Evolutionary conservation across 164 flowering plant species (phyloP).

Genomic region (Annona cherimola): DNA sequence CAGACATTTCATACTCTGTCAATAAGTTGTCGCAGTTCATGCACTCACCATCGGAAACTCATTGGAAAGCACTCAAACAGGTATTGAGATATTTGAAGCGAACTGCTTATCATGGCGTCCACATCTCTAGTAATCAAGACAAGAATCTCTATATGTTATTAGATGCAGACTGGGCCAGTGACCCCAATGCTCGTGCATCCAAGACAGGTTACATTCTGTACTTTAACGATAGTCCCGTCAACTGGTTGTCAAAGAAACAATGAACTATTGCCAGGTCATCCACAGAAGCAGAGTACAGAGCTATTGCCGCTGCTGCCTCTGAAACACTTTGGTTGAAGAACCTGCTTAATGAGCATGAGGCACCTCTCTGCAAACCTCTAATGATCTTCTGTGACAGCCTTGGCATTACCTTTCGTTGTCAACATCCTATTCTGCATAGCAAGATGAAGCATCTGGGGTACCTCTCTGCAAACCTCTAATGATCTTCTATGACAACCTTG

Average conservation of each 20-base stretch:
- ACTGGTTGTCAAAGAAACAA: conserved; percentile 5
- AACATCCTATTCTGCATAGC: too few species aligned
- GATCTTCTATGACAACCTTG: too few species aligned
- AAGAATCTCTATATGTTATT: not conserved
- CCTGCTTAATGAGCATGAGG: not conserved
- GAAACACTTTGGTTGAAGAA: not conserved
- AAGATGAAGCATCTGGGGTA: too few species aligned
- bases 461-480: too few species aligned
- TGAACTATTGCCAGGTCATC: conserved; percentile 1
- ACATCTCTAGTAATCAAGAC: not conserved
- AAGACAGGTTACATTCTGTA: not conserved
- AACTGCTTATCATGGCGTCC: not conserved
- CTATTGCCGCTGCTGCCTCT: not conserved
- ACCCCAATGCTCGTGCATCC: not conserved
- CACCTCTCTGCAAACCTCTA: too few species aligned
- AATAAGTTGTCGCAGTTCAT: not conserved
- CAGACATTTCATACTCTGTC: conserved; percentile 2
- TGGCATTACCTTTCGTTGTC: too few species aligned
- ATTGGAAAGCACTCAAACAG: not conserved
- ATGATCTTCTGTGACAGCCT: too few species aligned
- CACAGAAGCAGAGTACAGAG: conserved; percentile 1
- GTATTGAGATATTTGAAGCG: not conserved
- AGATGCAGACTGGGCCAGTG: conserved; percentile 1
- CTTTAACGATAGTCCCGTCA: not conserved
- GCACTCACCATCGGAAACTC: not conserved